These are phyloP conservation scores for Cytospora chrysosperma DNA, from an alignment of 2,329 filamentous ascomycete genomes.

Conservation along the genomic window DNA sequence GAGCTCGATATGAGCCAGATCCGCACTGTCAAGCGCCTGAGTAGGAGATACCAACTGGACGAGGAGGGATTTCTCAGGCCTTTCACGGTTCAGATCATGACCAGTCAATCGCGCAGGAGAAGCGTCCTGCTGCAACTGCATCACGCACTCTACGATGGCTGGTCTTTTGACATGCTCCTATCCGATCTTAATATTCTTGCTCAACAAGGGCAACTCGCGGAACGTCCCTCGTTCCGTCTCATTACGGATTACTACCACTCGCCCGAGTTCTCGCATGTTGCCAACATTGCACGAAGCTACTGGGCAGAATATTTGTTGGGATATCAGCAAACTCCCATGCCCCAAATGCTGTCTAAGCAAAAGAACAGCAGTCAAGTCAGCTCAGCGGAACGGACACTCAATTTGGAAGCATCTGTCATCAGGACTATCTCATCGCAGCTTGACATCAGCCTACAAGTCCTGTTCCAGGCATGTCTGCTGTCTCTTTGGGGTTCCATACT, in stretches of 20 bases:
- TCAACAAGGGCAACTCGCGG: constrained; percentile 26
- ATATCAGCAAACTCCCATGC: constrained; percentile 54
- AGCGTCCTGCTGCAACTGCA: constrained; percentile 60
- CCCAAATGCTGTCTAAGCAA: constrained; percentile 35
- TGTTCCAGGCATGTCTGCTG: constrained; percentile 72
- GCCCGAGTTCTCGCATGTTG: constrained; percentile 28
- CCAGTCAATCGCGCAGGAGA: neutral
- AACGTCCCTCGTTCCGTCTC: constrained; percentile 58
- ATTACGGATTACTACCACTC: constrained; percentile 53
- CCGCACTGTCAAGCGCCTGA: constrained; percentile 36
- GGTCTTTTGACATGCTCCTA: constrained; percentile 77
- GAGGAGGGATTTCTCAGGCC: constrained; percentile 52
- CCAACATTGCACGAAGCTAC: constrained; percentile 54
- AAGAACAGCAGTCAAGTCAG: constrained; percentile 29
- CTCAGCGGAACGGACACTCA: constrained; percentile 32
- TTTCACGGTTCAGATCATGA: constrained; percentile 57
- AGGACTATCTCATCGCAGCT: constrained; percentile 38
- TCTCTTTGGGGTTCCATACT: constrained; percentile 65
- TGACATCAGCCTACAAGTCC: constrained; percentile 62
- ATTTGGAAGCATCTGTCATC: constrained; percentile 36
- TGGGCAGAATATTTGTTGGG: constrained; percentile 68
- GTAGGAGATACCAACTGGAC: constrained; percentile 41
- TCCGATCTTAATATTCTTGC: constrained; percentile 62
- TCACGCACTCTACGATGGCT: constrained; percentile 89
- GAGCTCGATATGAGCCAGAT: constrained; percentile 45